These are phyloP conservation scores for Erodium maritimum DNA, from an alignment of 345 rosid genomes.

Conservation along the genomic window DNA sequence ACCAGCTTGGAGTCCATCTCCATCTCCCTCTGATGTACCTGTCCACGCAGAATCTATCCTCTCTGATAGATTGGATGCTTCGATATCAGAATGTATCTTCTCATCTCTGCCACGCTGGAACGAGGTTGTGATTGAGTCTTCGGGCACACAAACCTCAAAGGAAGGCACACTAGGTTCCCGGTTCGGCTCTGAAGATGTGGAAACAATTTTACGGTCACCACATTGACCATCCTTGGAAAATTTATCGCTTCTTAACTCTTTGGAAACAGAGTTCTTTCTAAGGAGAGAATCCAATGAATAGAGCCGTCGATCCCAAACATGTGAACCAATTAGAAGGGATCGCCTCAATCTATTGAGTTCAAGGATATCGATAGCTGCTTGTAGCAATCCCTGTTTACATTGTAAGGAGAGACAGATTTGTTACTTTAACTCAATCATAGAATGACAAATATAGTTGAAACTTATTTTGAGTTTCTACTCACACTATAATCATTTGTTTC, in stretches of 20 bases:
- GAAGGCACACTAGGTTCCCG: conserved; percentile 12
- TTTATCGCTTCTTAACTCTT: conserved; percentile 19
- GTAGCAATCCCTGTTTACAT: conserved; percentile 43
- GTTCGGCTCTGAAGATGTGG: conserved; percentile 19
- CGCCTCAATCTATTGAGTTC: conserved; percentile 63
- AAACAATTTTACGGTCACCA: conserved; percentile 12
- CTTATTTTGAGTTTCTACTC: conserved; percentile 13
- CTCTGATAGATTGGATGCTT: conserved; percentile 56
- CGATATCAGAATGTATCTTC: conserved; percentile 32
- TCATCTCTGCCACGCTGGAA: conserved; percentile 19
- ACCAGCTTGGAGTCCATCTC: conserved; percentile 27
- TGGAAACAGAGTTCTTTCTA: conserved; percentile 26
- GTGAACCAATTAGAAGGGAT: conserved; percentile 54
- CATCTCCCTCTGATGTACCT: conserved; percentile 34
- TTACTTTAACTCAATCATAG: background rate
- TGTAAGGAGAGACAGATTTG: background rate
- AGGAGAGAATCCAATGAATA: conserved; percentile 53
- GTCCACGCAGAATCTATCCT: conserved; percentile 97
- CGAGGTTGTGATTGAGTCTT: conserved; percentile 17
- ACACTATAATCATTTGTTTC: conserved; percentile 67
- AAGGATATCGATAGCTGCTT: conserved; percentile 58
- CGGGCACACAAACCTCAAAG: conserved; percentile 13
- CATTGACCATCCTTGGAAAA: conserved; percentile 15
- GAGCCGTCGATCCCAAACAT: conserved; percentile 76
- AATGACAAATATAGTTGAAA: background rate